Base-by-base conservation (phyloP, 768 basidiomycete species). In the Pulveroboletus sp. region DNA sequence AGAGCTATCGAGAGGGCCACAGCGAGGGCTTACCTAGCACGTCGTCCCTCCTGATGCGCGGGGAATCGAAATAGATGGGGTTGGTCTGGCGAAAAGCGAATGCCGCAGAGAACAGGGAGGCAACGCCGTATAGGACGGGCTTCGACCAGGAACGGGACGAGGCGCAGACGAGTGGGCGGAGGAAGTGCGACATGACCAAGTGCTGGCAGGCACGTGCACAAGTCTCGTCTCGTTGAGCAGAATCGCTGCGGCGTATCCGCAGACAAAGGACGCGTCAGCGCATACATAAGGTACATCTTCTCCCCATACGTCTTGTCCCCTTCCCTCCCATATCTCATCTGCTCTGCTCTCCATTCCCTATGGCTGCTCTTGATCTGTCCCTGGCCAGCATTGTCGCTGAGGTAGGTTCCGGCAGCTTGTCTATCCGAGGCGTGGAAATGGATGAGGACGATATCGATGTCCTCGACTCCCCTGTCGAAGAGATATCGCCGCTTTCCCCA, bases 381-480 rank as follows among this genome's bases (percentile, higher is more conserved):
- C 1, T 50, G 17, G 54, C 59, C 30, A 62, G 59, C 49, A 57
- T 66, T 39, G 39, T 69, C 47, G 38, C 65, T 17, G 62, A 67
- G 45, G 30, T 65, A 35, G 50, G 47, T 36, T 57, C 57, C 42
- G 59, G 59, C 49, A 60, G 37, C 47, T 39, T 67, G 33, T 56
- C 65, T 8, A 49, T 59, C 17, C 51, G 55, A 44, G 55, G 59
- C 49, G 13, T 63, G 6, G 58, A 64, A 46, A 80, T 85, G 82
- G 82, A 84, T 37, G 80, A 82, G 44, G 82, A 83, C 57, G 78
- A 79, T 46, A 62, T 79, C 43, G 64, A 69, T 28, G 70, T 73
- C 35, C 68, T 72, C 35, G 74, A 74, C 47, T 72, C 74, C 4
- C 74, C 76, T 37, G 43, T 62, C 40, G 66, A 70, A 42, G 71